Conservation (phyloP, 2,329 filamentous ascomycete genomes). For the Penicillium sclerotiorum region DNA sequence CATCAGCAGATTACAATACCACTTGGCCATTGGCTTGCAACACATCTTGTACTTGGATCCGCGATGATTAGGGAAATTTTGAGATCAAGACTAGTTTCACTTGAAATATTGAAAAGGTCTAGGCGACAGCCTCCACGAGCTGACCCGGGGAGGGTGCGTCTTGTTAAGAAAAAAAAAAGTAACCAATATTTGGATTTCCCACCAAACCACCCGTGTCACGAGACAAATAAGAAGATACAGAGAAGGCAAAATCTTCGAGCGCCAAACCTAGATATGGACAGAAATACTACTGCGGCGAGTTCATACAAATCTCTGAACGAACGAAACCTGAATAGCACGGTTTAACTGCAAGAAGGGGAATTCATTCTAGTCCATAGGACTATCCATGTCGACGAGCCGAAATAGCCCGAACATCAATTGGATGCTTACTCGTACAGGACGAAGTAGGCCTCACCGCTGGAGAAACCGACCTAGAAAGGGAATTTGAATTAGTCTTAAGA, state of each 20-base stretch:
- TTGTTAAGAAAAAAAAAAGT: conserved; percentile 21
- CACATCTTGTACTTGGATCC: no score
- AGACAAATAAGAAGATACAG: conserved; percentile 38
- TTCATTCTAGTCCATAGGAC: conserved; percentile 16
- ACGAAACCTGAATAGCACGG: neutral
- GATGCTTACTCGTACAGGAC: conserved; percentile 41
- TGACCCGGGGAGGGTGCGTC: neutral
- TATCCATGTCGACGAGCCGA: conserved; percentile 8
- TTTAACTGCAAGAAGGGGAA: conserved; percentile 7
- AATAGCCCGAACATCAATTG: conserved; percentile 3
- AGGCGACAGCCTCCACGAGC: neutral
- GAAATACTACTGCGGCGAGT: conserved; percentile 13
- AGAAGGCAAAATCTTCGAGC: conserved; percentile 35
- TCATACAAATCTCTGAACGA: conserved; percentile 10
- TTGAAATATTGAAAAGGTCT: conserved; percentile 14
- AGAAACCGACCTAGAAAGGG: conserved; percentile 48
- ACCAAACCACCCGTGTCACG: conserved; percentile 28
- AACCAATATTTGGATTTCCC: conserved; percentile 29
- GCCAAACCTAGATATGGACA: conserved; percentile 35
- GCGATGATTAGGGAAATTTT: no score
- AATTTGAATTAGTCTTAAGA: conserved; percentile 12
- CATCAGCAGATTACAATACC: no score
- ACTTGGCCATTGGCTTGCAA: no score
- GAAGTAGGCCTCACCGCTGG: conserved; percentile 54
- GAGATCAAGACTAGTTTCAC: conserved; percentile 10